Conservation (phyloP, 2,329 filamentous ascomycete species). For the Mariannaea sp. region DNA sequence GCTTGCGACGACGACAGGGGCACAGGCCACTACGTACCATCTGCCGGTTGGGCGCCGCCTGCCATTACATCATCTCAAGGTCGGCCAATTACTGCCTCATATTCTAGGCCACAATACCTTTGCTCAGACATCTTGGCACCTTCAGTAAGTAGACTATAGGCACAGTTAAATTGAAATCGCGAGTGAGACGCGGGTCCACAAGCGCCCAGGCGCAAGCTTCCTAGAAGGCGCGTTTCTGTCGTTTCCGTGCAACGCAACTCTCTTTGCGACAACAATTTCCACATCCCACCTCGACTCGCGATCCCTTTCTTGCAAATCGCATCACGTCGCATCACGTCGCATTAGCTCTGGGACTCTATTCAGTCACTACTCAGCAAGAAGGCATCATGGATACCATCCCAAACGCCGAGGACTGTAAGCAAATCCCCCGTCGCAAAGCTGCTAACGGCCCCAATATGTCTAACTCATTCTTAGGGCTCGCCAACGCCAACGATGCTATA, state of each 20-base stretch:
- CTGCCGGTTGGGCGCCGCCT: no score
- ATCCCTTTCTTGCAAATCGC: background rate
- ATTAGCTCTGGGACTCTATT: background rate
- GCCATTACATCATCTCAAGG: slow-evolving; percentile 32
- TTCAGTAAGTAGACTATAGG: no score
- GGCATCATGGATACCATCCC: slow-evolving; percentile 39
- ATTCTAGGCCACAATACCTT: slow-evolving; percentile 26
- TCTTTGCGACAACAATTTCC: slow-evolving; percentile 15
- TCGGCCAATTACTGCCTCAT: slow-evolving; percentile 15
- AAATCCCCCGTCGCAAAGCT: background rate
- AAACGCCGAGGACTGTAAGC: slow-evolving; percentile 44
- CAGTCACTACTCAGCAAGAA: no score
- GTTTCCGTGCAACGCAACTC: slow-evolving; percentile 15
- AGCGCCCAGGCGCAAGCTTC: background rate
- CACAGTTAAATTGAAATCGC: slow-evolving; percentile 38
- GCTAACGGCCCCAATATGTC: slow-evolving; percentile 9
- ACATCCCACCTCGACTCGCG: slow-evolving; percentile 2
- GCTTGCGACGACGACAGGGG: slow-evolving; percentile 28
- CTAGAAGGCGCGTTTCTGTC: slow-evolving; percentile 18
- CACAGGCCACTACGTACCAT: slow-evolving; percentile 32
- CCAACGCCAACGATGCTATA: slow-evolving; percentile 65
- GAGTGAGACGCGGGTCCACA: slow-evolving; percentile 26
- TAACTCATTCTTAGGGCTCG: slow-evolving; percentile 55
- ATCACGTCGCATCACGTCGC: slow-evolving; percentile 4
- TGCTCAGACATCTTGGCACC: no score